Evolutionary conservation across 1,284 basidiomycete genomes (phyloP).

Genomic region (Pseudozyma thailandica): DNA sequence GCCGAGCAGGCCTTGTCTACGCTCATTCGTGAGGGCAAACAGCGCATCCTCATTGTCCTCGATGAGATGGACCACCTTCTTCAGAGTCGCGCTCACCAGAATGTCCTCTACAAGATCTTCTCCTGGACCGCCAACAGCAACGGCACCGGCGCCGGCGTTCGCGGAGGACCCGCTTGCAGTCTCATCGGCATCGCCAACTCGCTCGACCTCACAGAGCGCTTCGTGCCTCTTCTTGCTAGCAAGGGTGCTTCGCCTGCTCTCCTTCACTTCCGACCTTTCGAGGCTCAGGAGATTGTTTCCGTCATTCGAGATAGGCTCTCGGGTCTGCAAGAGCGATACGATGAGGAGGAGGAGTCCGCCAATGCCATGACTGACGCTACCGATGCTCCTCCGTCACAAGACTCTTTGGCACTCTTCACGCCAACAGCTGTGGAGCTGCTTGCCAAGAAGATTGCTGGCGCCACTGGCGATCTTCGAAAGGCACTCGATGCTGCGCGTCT

Average conservation of each 20-base stretch:
- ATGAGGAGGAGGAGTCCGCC: slow-evolving; percentile 9
- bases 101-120: slow-evolving; percentile 68
- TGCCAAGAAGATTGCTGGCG: slow-evolving; percentile 68
- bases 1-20: slow-evolving; percentile 37
- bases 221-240: slow-evolving; percentile 62
- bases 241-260: slow-evolving; percentile 64
- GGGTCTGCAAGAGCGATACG: slow-evolving; percentile 54
- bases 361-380: not conserved
- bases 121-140: slow-evolving; percentile 47
- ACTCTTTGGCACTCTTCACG: slow-evolving; percentile 63
- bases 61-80: slow-evolving; percentile 70
- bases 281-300: slow-evolving; percentile 65
- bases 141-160: slow-evolving; percentile 3
- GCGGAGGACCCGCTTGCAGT: slow-evolving; percentile 22
- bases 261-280: slow-evolving; percentile 69
- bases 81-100: slow-evolving; percentile 60
- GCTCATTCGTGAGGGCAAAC: slow-evolving; percentile 34
- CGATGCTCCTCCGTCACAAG: too few relatives aligned
- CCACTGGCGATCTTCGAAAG: slow-evolving; percentile 69
- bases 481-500: slow-evolving; percentile 68
- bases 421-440: slow-evolving; percentile 68
- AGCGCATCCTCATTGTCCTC: slow-evolving; percentile 67
- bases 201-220: slow-evolving; percentile 64
- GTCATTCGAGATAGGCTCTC: slow-evolving; percentile 67
- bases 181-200: slow-evolving; percentile 63